Evolutionary conservation across 106 monocot genomes (phyloP).

Genomic region (Dendrobium nobile): DNA sequence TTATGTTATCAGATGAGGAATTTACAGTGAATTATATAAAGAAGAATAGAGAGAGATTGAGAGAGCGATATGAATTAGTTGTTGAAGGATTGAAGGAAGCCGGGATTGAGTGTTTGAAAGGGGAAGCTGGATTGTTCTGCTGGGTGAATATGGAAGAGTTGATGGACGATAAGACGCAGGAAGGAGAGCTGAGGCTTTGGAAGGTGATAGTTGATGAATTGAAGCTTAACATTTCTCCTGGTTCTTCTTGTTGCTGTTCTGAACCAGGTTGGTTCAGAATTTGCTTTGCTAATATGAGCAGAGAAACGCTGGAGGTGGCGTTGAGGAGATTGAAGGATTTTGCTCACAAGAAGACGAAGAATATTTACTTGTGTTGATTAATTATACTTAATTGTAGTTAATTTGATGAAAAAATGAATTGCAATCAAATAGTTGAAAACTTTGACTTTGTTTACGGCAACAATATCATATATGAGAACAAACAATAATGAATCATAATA

Average conservation of each 20-base stretch:
- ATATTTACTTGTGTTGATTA: no score
- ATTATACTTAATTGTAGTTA: no score
- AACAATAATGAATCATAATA: no score
- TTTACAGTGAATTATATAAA: constrained; percentile 51
- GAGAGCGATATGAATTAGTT: constrained; percentile 31
- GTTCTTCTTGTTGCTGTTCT: constrained; percentile 68
- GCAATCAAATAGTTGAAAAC: no score
- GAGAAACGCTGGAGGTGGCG: constrained; percentile 48
- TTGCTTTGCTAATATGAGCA: constrained; percentile 83
- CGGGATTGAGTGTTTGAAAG: constrained; percentile 55
- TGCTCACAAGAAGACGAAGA: constrained; percentile 18
- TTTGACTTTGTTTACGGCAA: no score
- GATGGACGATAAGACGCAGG: constrained; percentile 34
- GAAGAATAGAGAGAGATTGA: constrained; percentile 55
- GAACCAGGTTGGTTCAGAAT: constrained; percentile 83
- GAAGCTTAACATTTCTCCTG: constrained; percentile 70
- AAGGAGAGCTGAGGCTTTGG: constrained; percentile 64
- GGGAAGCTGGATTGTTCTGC: constrained; percentile 77
- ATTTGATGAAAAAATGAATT: no score
- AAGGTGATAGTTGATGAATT: constrained; percentile 34
- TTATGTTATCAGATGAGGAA: constrained; percentile 46
- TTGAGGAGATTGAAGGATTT: constrained; percentile 43
- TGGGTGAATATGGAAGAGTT: constrained; percentile 57
- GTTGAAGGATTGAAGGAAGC: constrained; percentile 36
- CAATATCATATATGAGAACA: no score